These are phyloP conservation scores for Juglanconis oblonga DNA, from an alignment of 2,329 filamentous ascomycete genomes.

Conservation along the genomic window DNA sequence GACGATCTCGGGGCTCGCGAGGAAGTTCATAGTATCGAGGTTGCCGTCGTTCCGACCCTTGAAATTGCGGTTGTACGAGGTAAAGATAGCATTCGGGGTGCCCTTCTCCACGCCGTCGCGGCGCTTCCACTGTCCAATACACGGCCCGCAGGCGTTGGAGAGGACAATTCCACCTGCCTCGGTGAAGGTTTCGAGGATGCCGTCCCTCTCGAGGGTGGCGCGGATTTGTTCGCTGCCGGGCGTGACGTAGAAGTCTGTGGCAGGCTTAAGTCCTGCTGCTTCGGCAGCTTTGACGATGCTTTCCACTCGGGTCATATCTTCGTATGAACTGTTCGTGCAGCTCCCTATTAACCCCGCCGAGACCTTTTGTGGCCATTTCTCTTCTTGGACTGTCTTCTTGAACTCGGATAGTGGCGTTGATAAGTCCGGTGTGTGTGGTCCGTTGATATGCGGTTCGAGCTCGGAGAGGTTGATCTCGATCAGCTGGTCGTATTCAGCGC, in stretches of 20 bases:
- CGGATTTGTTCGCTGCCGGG: slow-evolving; percentile 96
- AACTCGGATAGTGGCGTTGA: slow-evolving; percentile 91
- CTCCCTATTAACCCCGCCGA: slow-evolving; percentile 94
- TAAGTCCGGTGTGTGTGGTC: slow-evolving; percentile 92
- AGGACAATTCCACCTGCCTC: slow-evolving; percentile 84
- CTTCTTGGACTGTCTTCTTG: slow-evolving; percentile 76
- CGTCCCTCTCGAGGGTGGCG: slow-evolving; percentile 85
- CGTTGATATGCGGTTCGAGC: slow-evolving; percentile 95
- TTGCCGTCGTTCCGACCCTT: slow-evolving; percentile 96
- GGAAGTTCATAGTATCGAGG: slow-evolving; percentile 95
- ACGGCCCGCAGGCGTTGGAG: slow-evolving; percentile 92
- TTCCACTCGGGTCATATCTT: slow-evolving; percentile 96
- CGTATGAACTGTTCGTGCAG: slow-evolving; percentile 98
- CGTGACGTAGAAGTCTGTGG: slow-evolving; percentile 90
- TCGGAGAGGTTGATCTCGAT: slow-evolving; percentile 87
- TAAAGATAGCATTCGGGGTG: slow-evolving; percentile 88
- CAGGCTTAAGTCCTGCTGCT: slow-evolving; percentile 84
- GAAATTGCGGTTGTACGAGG: slow-evolving; percentile 98
- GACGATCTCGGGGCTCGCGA: slow-evolving; percentile 93
- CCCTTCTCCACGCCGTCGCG: slow-evolving; percentile 83
- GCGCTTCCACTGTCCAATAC: slow-evolving; percentile 93
- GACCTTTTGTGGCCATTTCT: slow-evolving; percentile 87
- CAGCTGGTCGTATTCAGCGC: slow-evolving; percentile 83
- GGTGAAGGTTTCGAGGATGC: slow-evolving; percentile 81
- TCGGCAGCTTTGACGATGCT: slow-evolving; percentile 88